Percentiles rank a stretch among this genome's conserved stretches.
phyloP scores from a whole-genome alignment of 441 rosid species.

The Euphorbia neoarborescens region DNA sequence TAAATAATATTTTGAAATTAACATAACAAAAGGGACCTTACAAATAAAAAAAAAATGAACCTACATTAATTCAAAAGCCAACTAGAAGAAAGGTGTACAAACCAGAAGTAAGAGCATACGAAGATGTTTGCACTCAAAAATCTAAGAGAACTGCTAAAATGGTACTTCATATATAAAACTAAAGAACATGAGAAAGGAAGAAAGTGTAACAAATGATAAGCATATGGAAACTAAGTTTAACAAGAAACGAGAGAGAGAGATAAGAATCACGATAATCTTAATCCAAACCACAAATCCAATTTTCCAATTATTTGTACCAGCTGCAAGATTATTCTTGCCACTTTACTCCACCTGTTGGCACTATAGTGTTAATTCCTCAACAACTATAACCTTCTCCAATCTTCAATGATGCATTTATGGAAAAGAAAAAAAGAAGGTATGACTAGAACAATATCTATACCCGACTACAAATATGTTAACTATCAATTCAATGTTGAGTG shows the following conservation, averaged over 20 bases:
- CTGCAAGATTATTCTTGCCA: not conserved
- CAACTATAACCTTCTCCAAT: not conserved
- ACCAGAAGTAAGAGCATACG: not conserved
- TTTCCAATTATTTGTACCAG: slow-evolving; percentile 3
- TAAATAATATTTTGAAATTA: not conserved
- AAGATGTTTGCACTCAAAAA: not conserved
- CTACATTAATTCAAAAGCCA: not conserved
- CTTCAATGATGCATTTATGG: not conserved
- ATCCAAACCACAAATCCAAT: not conserved
- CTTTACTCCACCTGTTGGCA: not conserved
- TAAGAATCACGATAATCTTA: not conserved
- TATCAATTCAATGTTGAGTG: not conserved
- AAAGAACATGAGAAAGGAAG: not conserved
- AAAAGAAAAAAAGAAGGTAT: not conserved
- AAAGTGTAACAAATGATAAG: not conserved
- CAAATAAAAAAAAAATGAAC: not conserved
- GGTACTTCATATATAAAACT: not conserved
- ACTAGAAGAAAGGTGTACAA: not conserved
- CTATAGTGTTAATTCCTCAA: not conserved
- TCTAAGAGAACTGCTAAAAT: not conserved
- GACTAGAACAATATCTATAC: not conserved
- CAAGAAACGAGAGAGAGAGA: not conserved
- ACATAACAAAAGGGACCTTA: not conserved
- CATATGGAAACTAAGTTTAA: not conserved
- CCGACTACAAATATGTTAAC: not conserved